Evolutionary conservation across 228 moss, liverwort and hornwort species (phyloP), one percentile per base, ranked within the genome.

Genomic region (Sphagnum fallax): DNA sequence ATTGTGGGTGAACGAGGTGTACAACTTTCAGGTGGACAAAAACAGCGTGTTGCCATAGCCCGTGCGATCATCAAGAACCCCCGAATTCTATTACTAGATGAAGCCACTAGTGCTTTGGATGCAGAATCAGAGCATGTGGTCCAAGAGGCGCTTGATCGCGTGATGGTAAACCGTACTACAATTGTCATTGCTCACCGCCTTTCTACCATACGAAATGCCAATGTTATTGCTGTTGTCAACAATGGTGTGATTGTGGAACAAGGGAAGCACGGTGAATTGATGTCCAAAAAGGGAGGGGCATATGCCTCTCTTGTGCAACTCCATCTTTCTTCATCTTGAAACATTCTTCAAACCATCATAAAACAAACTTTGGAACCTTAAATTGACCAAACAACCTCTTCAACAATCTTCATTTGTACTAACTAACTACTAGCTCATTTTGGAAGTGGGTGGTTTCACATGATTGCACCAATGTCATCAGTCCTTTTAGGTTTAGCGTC

Each of bases 1-100:
- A 49, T 53, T 60, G 81, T 82, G 8, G 81, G 81, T 11, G 81
- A 81, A 64, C 74, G 78, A 6, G 81, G 81, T 50, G 65, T 78
- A 32, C 81, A 82, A 70, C 74, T 82, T 57, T 78, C 81, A n/a
- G 81, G 75, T 4, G 78, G 81, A 62, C 78, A 82, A 72, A 82
- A 82, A 70, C 81, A 82, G 64, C 63, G 78, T 11, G 78, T 82
- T 5, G 78, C 81, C 49, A 82, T 78, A 53, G 81, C 81, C 52
- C 67, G 81, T 69, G 81, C 81, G 14, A 75, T 82, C 66, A 55
- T 82, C 72, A 71, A 70, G 32, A 67, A 59, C 13, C 78, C 81
- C 2, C 72, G 69, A 5, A 78, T 82, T 65, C 70, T 82, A 67
- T 61, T 82, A 72, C 78, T 82, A 59, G 81, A 82, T 61, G 78